phyloP scores from a whole-genome alignment of 106 monocot genomes.

The Gastrodia elata region DNA sequence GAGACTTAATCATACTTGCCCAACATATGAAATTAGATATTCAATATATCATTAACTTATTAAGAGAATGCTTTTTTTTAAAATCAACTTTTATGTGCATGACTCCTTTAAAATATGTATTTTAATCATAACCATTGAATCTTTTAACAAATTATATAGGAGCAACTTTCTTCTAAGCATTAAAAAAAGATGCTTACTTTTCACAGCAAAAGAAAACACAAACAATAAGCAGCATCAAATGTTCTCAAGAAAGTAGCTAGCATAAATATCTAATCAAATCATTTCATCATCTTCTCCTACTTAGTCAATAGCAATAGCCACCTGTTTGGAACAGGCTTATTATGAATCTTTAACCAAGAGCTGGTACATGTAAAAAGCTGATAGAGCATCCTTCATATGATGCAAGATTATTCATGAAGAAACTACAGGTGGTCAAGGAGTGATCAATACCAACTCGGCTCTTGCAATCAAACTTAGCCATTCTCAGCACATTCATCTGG shows the following conservation, averaged over 20 bases:
- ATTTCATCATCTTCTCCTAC: neutral
- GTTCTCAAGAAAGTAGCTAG: neutral
- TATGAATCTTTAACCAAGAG: neutral
- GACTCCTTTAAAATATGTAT: too few species aligned
- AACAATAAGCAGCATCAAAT: neutral
- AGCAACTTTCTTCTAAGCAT: too few species aligned
- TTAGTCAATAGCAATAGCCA: neutral
- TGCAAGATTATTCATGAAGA: neutral
- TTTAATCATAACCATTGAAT: too few species aligned
- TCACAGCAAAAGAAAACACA: neutral
- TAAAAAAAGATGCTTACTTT: neutral
- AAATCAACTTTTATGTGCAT: too few species aligned
- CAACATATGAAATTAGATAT: too few species aligned
- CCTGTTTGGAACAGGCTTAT: neutral
- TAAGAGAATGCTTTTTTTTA: too few species aligned
- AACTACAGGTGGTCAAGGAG: neutral
- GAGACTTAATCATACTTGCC: too few species aligned
- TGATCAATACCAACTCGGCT: neutral
- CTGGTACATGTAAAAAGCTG: neutral
- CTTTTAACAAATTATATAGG: too few species aligned
- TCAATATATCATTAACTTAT: too few species aligned
- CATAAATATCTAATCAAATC: neutral
- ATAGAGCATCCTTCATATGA: neutral
- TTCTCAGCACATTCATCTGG: constrained; percentile 11
- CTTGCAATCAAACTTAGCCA: neutral